Evolutionary conservation across 225 moss, liverwort and hornwort species (phyloP).

Genomic region (Straminergon stramineum): DNA sequence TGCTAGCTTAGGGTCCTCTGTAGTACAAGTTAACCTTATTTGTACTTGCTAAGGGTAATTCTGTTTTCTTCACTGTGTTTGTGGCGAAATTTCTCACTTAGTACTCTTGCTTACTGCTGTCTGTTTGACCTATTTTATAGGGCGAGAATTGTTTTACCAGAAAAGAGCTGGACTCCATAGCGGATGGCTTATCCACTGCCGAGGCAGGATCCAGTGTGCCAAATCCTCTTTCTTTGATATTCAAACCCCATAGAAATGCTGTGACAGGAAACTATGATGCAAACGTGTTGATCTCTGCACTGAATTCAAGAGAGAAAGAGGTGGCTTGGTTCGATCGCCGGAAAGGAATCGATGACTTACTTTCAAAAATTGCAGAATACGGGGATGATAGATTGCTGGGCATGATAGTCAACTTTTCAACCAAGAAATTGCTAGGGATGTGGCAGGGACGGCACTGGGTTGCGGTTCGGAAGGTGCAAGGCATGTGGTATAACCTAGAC

Average conservation of each 20-base stretch:
- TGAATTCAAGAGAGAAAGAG: conserved; percentile 50
- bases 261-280: conserved; percentile 89
- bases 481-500: conserved; percentile 80
- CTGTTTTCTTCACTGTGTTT: not conserved
- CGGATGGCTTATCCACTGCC: conserved; percentile 49
- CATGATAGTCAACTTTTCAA: conserved; percentile 56
- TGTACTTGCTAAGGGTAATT: not conserved
- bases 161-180: conserved; percentile 71
- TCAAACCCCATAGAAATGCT: conserved; percentile 71
- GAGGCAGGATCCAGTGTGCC: not conserved
- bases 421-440: conserved; percentile 27
- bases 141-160: conserved; percentile 54
- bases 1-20: not conserved
- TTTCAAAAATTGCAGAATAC: conserved; percentile 30
- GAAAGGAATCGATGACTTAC: conserved; percentile 41
- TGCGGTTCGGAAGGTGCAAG: conserved; percentile 52
- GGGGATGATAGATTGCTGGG: conserved; percentile 57
- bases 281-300: conserved; percentile 73
- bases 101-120: not conserved
- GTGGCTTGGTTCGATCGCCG: conserved; percentile 82
- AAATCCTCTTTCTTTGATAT: conserved; percentile 54
- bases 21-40: not conserved
- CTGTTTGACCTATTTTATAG: conserved; percentile 13
- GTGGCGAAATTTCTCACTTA: not conserved
- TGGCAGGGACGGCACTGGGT: conserved; percentile 89